Conservation (phyloP, 768 basidiomycete species). For the Podaxis sp. region DNA sequence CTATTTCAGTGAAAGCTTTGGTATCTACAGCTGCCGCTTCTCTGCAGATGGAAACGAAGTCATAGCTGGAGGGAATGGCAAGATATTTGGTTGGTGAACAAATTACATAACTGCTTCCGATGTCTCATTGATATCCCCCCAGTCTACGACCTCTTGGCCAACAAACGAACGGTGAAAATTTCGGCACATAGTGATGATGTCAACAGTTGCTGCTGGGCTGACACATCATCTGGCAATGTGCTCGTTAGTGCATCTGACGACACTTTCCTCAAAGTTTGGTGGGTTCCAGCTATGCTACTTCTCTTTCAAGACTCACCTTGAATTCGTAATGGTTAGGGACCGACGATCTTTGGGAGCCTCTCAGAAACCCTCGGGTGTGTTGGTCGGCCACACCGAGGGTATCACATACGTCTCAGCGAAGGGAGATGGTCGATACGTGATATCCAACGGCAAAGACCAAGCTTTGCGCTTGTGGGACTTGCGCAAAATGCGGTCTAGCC, state of each 20-base stretch:
- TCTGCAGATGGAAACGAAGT: slow-evolving; percentile 96
- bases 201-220: slow-evolving; percentile 96
- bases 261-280: slow-evolving; percentile 95
- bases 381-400: slow-evolving; percentile 95
- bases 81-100: slow-evolving; percentile 56
- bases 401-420: slow-evolving; percentile 94
- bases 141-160: slow-evolving; percentile 91
- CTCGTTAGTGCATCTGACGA: slow-evolving; percentile 96
- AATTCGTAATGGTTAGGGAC: slow-evolving; percentile 37
- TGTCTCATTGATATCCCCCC: not conserved
- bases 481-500: slow-evolving; percentile 82
- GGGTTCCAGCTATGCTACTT: slow-evolving; percentile 36
- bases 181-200: slow-evolving; percentile 88
- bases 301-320: slow-evolving; percentile 38
- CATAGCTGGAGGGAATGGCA: slow-evolving; percentile 86
- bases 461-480: slow-evolving; percentile 90
- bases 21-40: slow-evolving; percentile 94
- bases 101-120: slow-evolving; percentile 4
- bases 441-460: slow-evolving; percentile 97
- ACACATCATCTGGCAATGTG: slow-evolving; percentile 88
- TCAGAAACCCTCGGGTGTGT: slow-evolving; percentile 83
- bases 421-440: slow-evolving; percentile 92
- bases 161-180: slow-evolving; percentile 80
- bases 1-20: slow-evolving; percentile 46
- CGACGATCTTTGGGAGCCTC: slow-evolving; percentile 52